Evolutionary conservation across 2,329 filamentous ascomycete species (phyloP).

Genomic region (Diaporthe ilicicola): DNA sequence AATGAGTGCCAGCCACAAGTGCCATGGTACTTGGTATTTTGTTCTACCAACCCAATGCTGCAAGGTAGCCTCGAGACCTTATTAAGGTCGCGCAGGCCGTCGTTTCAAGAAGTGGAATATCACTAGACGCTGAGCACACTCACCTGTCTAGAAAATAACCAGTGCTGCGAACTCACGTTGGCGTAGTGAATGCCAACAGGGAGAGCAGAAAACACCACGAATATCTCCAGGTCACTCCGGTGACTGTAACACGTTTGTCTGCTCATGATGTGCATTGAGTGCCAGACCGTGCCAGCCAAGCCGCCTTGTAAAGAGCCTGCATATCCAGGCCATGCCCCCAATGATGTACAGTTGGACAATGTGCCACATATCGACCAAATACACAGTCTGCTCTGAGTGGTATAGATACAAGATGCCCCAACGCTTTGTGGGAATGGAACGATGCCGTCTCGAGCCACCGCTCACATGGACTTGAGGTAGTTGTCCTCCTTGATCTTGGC

Average conservation of each 20-base stretch:
- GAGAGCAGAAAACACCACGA: background rate
- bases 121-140: background rate
- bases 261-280: background rate
- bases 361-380: background rate
- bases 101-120: background rate
- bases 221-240: background rate
- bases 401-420: background rate
- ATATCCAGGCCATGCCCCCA: background rate
- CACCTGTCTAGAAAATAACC: background rate
- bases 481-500: conserved; percentile 84
- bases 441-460: background rate
- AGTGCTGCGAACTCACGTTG: background rate
- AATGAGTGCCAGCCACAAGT: background rate
- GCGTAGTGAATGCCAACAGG: background rate
- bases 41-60: background rate
- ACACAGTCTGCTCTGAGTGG: background rate
- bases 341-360: conserved; percentile 11
- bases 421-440: background rate
- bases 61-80: background rate
- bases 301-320: background rate
- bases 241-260: background rate
- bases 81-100: background rate
- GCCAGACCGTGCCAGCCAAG: background rate
- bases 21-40: background rate
- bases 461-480: conserved; percentile 82